phyloP scores from a whole-genome alignment of 805 yeast genomes.

The Yarrowia sp. region DNA sequence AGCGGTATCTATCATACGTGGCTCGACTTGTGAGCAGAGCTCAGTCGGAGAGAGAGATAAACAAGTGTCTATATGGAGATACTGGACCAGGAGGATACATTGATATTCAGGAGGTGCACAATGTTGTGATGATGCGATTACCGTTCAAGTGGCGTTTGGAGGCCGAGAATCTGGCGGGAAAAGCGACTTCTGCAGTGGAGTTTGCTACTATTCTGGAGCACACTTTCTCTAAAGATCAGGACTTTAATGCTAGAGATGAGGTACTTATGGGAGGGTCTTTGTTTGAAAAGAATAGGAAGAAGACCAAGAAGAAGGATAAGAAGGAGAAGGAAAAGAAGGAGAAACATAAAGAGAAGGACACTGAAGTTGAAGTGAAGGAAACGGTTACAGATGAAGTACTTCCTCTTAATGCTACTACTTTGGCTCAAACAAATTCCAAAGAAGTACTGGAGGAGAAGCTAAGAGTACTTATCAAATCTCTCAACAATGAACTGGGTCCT shows the following conservation, averaged over 20 bases:
- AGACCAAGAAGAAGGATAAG: not conserved
- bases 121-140: not conserved
- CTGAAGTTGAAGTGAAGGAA: not conserved
- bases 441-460: not conserved
- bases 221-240: constrained; percentile 7
- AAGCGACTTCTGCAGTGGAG: constrained; percentile 2
- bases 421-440: not conserved
- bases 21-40: constrained; percentile 19
- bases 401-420: not conserved
- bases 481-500: not conserved
- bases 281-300: constrained; percentile 10
- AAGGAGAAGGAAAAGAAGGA: not conserved
- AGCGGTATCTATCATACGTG: constrained; percentile 19
- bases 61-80: constrained; percentile 18
- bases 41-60: constrained; percentile 13
- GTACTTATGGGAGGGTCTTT: constrained; percentile 23
- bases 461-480: not conserved
- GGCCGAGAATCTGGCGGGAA: not conserved
- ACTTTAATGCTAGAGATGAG: constrained; percentile 7
- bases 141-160: constrained; percentile 22
- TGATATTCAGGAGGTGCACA: not conserved
- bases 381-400: not conserved
- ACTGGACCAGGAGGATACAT: not conserved
- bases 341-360: not conserved
- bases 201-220: constrained; percentile 25